Percentiles rank a stretch among this genome's conserved stretches.
Evolutionary conservation across 2,329 filamentous ascomycete species (phyloP).

Genomic region (Ceratocystis harringtonii): DNA sequence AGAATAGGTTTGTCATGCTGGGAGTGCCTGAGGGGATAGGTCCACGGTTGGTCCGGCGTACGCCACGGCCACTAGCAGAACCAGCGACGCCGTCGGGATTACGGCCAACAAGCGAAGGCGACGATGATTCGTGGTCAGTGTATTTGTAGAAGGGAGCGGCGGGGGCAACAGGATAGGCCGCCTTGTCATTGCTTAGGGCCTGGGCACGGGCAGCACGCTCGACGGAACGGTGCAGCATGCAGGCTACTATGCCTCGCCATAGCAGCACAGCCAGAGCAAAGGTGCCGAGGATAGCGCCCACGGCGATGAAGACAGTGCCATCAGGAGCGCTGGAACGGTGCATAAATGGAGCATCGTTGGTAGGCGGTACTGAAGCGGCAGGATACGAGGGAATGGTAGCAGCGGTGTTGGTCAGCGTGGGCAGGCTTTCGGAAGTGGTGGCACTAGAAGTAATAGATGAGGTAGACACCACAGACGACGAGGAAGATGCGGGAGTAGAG

Average conservation of each 20-base stretch:
- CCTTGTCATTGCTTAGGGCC: conserved; percentile 54
- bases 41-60: conserved; percentile 37
- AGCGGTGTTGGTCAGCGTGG: conserved; percentile 28
- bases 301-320: conserved; percentile 90
- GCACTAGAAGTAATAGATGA: conserved; percentile 19
- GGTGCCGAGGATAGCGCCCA: conserved; percentile 75
- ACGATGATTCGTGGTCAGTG: conserved; percentile 35
- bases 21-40: conserved; percentile 40
- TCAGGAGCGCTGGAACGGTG: conserved; percentile 71
- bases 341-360: conserved; percentile 78
- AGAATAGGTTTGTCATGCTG: conserved; percentile 67
- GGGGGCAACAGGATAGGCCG: conserved; percentile 42
- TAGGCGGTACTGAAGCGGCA: conserved; percentile 64
- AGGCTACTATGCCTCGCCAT: conserved; percentile 79
- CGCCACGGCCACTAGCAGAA: conserved; percentile 34
- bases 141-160: conserved; percentile 48
- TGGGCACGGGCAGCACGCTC: conserved; percentile 69
- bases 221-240: conserved; percentile 82
- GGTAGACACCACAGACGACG: conserved; percentile 8
- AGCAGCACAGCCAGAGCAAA: conserved; percentile 67
- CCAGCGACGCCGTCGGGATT: conserved; percentile 3
- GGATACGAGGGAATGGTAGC: conserved; percentile 44
- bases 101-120: conserved; percentile 30
- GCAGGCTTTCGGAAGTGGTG: conserved; percentile 24
- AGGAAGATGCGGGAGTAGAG: conserved; percentile 1